A percentile compares a stretch with the other conserved stretches of the same genome.
phyloP scores from a whole-genome alignment of 2,329 filamentous ascomycete genomes.

The Spiromastix sp. region DNA sequence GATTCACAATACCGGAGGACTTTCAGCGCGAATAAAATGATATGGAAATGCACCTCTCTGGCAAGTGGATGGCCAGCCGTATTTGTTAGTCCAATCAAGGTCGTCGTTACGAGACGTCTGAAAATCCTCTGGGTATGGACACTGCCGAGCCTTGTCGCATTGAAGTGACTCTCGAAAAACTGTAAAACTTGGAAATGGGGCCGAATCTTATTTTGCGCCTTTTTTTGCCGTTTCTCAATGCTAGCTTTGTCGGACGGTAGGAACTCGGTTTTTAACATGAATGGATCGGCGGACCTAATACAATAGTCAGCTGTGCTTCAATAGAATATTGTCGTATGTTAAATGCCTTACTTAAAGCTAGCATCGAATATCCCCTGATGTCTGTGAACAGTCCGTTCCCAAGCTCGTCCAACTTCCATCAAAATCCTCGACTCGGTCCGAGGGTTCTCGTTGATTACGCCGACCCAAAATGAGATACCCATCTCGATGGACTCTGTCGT shows the following conservation, averaged over 20 bases:
- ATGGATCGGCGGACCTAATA: constrained; percentile 64
- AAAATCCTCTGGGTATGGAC: constrained; percentile 74
- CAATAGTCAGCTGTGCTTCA: constrained; percentile 10
- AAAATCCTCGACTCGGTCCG: constrained; percentile 77
- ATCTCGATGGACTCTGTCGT: constrained; percentile 93
- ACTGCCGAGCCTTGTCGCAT: constrained; percentile 77
- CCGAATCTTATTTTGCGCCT: constrained; percentile 70
- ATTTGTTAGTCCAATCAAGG: constrained; percentile 61
- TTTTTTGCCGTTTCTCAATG: constrained; percentile 64
- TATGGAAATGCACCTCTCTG: constrained; percentile 82
- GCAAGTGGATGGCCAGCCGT: constrained; percentile 74
- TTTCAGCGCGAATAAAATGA: constrained; percentile 70
- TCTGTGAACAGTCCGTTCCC: constrained; percentile 73
- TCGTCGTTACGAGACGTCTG: constrained; percentile 67
- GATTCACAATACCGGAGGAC: constrained; percentile 62
- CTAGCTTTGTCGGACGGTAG: constrained; percentile 74
- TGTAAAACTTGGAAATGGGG: constrained; percentile 80
- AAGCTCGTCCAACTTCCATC: constrained; percentile 78
- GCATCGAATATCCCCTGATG: constrained; percentile 73
- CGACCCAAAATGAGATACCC: constrained; percentile 90
- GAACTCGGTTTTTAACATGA: constrained; percentile 85
- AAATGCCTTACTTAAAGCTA: constrained; percentile 46
- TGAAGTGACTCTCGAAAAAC: constrained; percentile 91
- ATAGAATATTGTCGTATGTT: not conserved
- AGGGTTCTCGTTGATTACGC: constrained; percentile 92